These are phyloP conservation scores for Colletotrichum sp. DNA, from an alignment of 2,329 filamentous ascomycete species.

Conservation along the genomic window DNA sequence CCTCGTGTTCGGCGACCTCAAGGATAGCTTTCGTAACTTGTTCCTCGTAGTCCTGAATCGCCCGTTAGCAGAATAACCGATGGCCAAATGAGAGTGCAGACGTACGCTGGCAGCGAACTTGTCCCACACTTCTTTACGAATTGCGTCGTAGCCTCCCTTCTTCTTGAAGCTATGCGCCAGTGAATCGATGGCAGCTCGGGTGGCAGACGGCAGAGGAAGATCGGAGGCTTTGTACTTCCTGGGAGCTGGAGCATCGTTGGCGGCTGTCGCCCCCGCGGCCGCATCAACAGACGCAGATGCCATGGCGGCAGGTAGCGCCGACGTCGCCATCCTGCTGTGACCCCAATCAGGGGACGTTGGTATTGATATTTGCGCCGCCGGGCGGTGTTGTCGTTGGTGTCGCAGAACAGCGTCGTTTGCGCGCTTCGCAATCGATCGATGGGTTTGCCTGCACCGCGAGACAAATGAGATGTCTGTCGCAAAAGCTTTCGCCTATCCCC, in stretches of 20 bases:
- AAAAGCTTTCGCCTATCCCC: background rate
- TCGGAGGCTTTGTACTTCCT: conserved; percentile 75
- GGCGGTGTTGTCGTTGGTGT: background rate
- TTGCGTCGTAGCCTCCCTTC: conserved; percentile 80
- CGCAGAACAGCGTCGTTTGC: background rate
- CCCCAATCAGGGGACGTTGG: background rate
- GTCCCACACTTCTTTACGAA: conserved; percentile 79
- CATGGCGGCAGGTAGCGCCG: background rate
- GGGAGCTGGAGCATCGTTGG: background rate
- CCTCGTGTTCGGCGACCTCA: conserved; percentile 73
- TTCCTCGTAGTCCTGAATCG: conserved; percentile 68
- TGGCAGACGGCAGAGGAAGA: conserved; percentile 75
- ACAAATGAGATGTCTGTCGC: background rate
- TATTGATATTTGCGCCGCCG: background rate
- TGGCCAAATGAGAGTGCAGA: background rate
- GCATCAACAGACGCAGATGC: background rate
- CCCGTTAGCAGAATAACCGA: background rate
- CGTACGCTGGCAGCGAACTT: conserved; percentile 74
- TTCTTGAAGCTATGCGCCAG: conserved; percentile 86
- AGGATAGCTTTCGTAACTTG: conserved; percentile 71
- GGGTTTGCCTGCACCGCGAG: background rate
- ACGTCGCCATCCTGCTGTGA: conserved; percentile 2
- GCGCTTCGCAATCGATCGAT: background rate
- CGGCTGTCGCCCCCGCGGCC: background rate
- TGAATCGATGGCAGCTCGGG: conserved; percentile 74